Conservation (phyloP, 2,329 filamentous ascomycete species). For the Aspergillus clavatus region DNA sequence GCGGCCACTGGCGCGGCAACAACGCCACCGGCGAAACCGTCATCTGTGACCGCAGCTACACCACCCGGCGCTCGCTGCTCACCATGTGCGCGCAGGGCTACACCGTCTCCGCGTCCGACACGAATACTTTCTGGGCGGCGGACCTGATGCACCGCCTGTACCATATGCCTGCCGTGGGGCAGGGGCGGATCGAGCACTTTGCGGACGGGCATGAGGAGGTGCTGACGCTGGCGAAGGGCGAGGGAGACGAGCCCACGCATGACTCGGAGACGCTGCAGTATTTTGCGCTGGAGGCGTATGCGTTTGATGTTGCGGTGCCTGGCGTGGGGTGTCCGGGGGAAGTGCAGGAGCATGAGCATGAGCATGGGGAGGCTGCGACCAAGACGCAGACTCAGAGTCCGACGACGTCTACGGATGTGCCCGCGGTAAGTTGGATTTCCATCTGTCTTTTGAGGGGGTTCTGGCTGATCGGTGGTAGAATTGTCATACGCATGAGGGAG, state of each 20-base stretch:
- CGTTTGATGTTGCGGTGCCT: slow-evolving; percentile 59
- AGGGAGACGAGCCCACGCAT: slow-evolving; percentile 47
- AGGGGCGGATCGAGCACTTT: slow-evolving; percentile 58
- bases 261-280: slow-evolving; percentile 63
- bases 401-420: slow-evolving; percentile 17
- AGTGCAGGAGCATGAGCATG: slow-evolving; percentile 9
- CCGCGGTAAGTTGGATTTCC: slow-evolving; percentile 22
- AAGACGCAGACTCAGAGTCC: slow-evolving; percentile 6
- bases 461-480: slow-evolving; percentile 22
- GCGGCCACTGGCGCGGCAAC: slow-evolving; percentile 61
- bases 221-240: slow-evolving; percentile 50
- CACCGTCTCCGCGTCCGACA: slow-evolving; percentile 52
- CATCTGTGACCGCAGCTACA: slow-evolving; percentile 62
- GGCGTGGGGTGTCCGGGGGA: slow-evolving; percentile 57
- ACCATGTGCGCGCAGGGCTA: slow-evolving; percentile 61
- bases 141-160: slow-evolving; percentile 64
- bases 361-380: slow-evolving; percentile 4
- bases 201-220: slow-evolving; percentile 55
- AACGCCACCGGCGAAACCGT: slow-evolving; percentile 65
- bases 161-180: slow-evolving; percentile 58
- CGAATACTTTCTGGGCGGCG: slow-evolving; percentile 61
- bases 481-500: slow-evolving; percentile 42
- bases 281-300: slow-evolving; percentile 63
- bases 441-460: not conserved
- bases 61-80: slow-evolving; percentile 52